A percentile compares a stretch with the other conserved stretches of the same genome.
phyloP scores from a whole-genome alignment of 2,329 filamentous ascomycete species.

The Aspergillus awamori region DNA sequence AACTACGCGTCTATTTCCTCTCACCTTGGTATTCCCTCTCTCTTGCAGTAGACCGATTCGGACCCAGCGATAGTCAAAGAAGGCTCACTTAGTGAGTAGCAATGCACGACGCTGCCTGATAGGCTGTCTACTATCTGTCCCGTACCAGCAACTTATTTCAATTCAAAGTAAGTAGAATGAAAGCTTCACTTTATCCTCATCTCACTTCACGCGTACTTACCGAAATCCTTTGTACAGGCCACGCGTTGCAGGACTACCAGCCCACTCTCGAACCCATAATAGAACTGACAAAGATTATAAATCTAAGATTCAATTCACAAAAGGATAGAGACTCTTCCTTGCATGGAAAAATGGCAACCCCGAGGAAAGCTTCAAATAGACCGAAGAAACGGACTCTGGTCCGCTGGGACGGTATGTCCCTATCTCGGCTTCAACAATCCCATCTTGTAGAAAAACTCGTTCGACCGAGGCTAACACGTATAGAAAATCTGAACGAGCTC shows the following conservation, averaged over 20 bases:
- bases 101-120: background rate
- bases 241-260: background rate
- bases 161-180: background rate
- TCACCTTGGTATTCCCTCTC: too few relatives aligned
- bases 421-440: background rate
- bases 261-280: background rate
- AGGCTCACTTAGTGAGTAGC: background rate
- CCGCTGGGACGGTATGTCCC: slow-evolving; percentile 46
- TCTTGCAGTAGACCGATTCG: too few relatives aligned
- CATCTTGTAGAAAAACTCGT: background rate
- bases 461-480: slow-evolving; percentile 18
- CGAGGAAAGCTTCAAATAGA: slow-evolving; percentile 25
- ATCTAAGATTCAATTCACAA: background rate
- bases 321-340: background rate
- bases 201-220: background rate
- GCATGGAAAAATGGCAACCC: background rate
- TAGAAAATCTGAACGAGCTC: slow-evolving; percentile 48
- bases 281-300: background rate
- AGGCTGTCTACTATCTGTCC: background rate
- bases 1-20: too few relatives aligned
- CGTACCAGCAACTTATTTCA: background rate
- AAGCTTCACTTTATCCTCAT: background rate
- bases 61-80: background rate
- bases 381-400: slow-evolving; percentile 42
- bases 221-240: background rate